Percentiles rank a stretch among this genome's conserved stretches.
Evolutionary conservation across 495 filamentous ascomycete genomes (phyloP).

Genomic region (Talaromyces wortmannii): DNA sequence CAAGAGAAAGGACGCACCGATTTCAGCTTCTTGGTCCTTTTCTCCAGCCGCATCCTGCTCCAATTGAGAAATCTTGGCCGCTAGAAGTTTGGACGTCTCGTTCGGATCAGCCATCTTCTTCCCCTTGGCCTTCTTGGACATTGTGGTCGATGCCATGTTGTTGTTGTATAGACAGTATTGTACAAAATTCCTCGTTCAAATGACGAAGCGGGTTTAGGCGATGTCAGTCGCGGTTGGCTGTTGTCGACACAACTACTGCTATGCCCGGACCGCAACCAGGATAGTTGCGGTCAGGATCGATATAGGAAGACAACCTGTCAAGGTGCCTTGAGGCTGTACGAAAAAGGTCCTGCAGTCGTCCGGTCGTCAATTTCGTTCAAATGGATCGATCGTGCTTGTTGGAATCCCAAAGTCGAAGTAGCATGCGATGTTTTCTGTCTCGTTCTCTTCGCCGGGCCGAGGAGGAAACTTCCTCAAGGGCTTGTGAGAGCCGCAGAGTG

Average conservation of each 20-base stretch:
- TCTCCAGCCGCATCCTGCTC: conserved; percentile 88
- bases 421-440: neutral
- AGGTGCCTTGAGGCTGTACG: too few relatives aligned
- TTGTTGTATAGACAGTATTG: neutral
- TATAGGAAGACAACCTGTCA: too few relatives aligned
- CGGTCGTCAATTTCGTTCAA: neutral
- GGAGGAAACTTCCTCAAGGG: too few relatives aligned
- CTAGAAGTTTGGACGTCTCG: conserved; percentile 83
- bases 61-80: conserved; percentile 90
- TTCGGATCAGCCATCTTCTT: conserved; percentile 71
- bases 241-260: conserved; percentile 1
- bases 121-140: conserved; percentile 63
- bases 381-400: neutral
- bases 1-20: conserved; percentile 62
- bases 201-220: too few relatives aligned
- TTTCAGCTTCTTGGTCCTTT: conserved; percentile 92
- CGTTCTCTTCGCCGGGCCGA: too few relatives aligned
- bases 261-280: conserved; percentile 7
- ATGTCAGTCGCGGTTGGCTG: neutral
- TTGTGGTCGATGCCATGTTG: conserved; percentile 33
- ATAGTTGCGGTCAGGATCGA: conserved; percentile 1
- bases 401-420: neutral
- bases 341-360: neutral
- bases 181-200: too few relatives aligned
- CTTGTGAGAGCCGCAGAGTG: too few relatives aligned